Conservation (phyloP, 23 red algal species). For the Gracilaria vermiculophylla region DNA sequence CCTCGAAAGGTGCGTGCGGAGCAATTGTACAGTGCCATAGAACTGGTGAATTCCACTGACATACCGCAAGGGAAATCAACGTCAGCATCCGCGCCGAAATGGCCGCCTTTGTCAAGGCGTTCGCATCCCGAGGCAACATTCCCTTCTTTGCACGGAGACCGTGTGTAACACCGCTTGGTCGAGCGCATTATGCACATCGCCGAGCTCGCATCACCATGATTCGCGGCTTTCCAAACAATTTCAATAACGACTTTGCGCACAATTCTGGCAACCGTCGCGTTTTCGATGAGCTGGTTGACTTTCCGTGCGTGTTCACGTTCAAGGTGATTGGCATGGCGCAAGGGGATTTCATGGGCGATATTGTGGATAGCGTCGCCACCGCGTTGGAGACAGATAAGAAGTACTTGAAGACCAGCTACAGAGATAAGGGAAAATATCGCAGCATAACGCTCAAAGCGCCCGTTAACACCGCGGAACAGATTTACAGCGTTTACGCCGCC, state of each 20-base stretch:
- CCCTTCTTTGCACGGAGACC: not conserved
- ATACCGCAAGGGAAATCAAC: no score
- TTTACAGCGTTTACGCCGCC: constrained; percentile 92
- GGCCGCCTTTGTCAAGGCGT: constrained; percentile 35
- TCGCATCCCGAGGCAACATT: not conserved
- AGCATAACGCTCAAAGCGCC: constrained; percentile 85
- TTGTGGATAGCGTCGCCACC: constrained; percentile 70
- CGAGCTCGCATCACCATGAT: constrained; percentile 55
- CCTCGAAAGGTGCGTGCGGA: not conserved
- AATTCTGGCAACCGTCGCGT: constrained; percentile 59
- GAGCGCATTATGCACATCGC: not conserved
- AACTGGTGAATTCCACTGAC: not conserved
- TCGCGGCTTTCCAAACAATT: constrained; percentile 88
- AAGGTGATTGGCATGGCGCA: constrained; percentile 92
- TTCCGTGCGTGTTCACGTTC: constrained; percentile 93
- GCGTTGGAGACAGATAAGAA: constrained; percentile 67
- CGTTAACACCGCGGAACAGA: constrained; percentile 82
- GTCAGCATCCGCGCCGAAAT: not conserved
- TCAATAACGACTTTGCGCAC: constrained; percentile 44
- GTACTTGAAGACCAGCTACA: constrained; percentile 48
- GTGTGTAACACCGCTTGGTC: not conserved
- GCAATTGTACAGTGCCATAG: not conserved
- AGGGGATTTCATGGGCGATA: constrained; percentile 93
- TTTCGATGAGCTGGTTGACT: constrained; percentile 93
- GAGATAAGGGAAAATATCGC: constrained; percentile 75